Evolutionary conservation across 352 stramenopile species (phyloP), one percentile per base, ranked within the genome.

Genomic region (Elongisporangium anandrum): DNA sequence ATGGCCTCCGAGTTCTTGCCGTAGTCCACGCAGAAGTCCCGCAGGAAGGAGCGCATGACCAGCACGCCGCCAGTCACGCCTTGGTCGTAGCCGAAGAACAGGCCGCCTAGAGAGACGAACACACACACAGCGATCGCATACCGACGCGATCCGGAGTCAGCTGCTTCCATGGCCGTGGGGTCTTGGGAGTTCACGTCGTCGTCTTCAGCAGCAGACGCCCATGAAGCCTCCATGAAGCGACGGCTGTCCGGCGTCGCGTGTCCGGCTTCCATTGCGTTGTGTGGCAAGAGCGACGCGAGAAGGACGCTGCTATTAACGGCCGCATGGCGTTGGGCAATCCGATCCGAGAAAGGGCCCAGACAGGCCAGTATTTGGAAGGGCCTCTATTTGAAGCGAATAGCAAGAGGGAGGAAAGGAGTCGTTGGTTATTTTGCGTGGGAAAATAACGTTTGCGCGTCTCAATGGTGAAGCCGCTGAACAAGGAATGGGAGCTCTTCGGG

Each of bases 401-500:
- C 24, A 34, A 34, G 24, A 34, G 24, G 7, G 24, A 34, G 24
- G 24, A 7, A 3, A 34, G 24, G 29, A 13, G 9, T 8, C 9
- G 29, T 41, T 41, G 29, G 29, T 41, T 41, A 41, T 41, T 41
- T 41, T 41, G 29, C 5, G 29, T 15, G 9, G 29, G 29, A 41
- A 41, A 41, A 41, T 15, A 41, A 41, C 29, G 29, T 41, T 41
- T 15, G 29, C 29, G 29, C 29, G 29, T 41, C 29, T 41, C 29
- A 9, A 89, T 89, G 79, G 75, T 84, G 12, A 82, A 79, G 63
- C 70, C 66, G 20, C 66, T 85, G 10, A 85, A 83, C 56, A 81
- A 87, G 59, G 77, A 86, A 74, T 89, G 79, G 79, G 69, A 81
- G 70, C 63, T 86, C 66, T 89, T 89, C 54, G 77, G 79, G 3